Percentiles rank a stretch among this genome's conserved stretches.
These are phyloP conservation scores for Wickerhamiella galacta DNA, from an alignment of 805 yeast species.

Conservation along the genomic window DNA sequence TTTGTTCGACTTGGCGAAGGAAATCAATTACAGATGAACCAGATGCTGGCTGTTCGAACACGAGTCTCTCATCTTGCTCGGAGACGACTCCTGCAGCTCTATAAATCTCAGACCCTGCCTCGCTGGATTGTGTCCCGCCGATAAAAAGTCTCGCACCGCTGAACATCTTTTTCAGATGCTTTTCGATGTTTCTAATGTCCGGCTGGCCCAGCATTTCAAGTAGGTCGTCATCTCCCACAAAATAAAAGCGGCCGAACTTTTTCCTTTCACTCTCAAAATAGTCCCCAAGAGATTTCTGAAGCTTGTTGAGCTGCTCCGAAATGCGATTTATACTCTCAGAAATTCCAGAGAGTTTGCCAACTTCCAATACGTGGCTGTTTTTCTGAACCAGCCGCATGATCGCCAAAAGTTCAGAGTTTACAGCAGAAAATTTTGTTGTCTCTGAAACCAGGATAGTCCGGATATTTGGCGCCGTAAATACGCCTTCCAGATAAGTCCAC, in stretches of 20 bases:
- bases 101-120: conserved; percentile 9
- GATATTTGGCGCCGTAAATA: conserved; percentile 46
- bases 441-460: conserved; percentile 52
- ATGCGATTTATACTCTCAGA: conserved; percentile 31
- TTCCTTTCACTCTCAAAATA: conserved; percentile 69
- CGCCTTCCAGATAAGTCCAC: conserved; percentile 75
- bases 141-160: conserved; percentile 27
- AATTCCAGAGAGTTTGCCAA: conserved; percentile 33
- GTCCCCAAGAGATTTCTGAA: conserved; percentile 52
- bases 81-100: conserved; percentile 36
- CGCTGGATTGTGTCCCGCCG: conserved; percentile 1
- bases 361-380: conserved; percentile 37
- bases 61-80: conserved; percentile 45
- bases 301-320: conserved; percentile 37
- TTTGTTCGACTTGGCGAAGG: conserved; percentile 41
- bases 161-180: conserved; percentile 56
- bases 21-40: conserved; percentile 38
- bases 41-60: conserved; percentile 24
- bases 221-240: conserved; percentile 80
- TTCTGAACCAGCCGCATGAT: conserved; percentile 34
- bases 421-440: conserved; percentile 42
- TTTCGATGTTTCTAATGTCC: conserved; percentile 28
- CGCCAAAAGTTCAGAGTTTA: conserved; percentile 44
- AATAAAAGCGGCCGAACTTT: conserved; percentile 64
- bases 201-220: conserved; percentile 61